phyloP scores from a whole-genome alignment of 2,329 filamentous ascomycete genomes.

The Cladophialophora exuberans region DNA sequence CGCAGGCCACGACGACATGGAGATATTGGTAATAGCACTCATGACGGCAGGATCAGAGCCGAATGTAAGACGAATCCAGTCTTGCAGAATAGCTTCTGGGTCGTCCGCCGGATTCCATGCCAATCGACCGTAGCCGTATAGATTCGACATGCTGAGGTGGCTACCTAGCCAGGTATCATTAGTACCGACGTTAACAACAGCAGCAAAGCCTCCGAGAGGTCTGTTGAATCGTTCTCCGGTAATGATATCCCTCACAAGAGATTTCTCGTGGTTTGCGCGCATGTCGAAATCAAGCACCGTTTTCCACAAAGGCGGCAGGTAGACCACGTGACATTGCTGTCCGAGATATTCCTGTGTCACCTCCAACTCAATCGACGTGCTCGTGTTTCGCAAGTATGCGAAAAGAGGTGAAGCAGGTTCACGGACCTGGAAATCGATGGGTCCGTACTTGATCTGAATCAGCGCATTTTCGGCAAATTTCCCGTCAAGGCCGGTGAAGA shows the following conservation, averaged over 20 bases:
- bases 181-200: slow-evolving; percentile 68
- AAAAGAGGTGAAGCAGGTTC: slow-evolving; percentile 70
- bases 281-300: slow-evolving; percentile 70
- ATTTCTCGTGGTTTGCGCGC: slow-evolving; percentile 60
- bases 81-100: slow-evolving; percentile 57
- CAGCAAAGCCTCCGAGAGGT: slow-evolving; percentile 64
- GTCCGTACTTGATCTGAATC: slow-evolving; percentile 74
- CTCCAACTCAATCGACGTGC: slow-evolving; percentile 65
- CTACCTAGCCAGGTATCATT: slow-evolving; percentile 71
- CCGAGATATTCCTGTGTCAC: slow-evolving; percentile 72
- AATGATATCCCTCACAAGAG: slow-evolving; percentile 63
- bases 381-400: slow-evolving; percentile 52
- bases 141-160: slow-evolving; percentile 70
- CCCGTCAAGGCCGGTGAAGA: slow-evolving; percentile 66
- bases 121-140: slow-evolving; percentile 70
- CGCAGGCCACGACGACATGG: slow-evolving; percentile 70
- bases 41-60: slow-evolving; percentile 58
- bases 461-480: slow-evolving; percentile 72
- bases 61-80: slow-evolving; percentile 72
- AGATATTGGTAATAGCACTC: slow-evolving; percentile 63
- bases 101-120: slow-evolving; percentile 67
- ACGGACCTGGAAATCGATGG: slow-evolving; percentile 74
- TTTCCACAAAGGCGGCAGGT: slow-evolving; percentile 70
- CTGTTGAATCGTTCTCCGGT: slow-evolving; percentile 63
- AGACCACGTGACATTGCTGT: slow-evolving; percentile 70